These are phyloP conservation scores for Pyricularia pennisetigena DNA, from an alignment of 2,329 filamentous ascomycete genomes.

Conservation along the genomic window DNA sequence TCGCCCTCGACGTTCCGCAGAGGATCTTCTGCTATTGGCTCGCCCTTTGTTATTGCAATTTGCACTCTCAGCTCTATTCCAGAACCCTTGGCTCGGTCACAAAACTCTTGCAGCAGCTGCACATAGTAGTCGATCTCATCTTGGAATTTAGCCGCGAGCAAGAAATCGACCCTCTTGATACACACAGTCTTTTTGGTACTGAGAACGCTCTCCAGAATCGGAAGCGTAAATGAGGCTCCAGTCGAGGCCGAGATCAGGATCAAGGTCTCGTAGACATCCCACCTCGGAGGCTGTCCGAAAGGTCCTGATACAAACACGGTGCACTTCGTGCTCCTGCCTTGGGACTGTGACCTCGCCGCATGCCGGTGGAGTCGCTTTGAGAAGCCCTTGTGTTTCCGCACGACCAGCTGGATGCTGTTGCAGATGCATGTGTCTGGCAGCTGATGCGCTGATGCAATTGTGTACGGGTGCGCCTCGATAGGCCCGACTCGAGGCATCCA, in stretches of 20 bases:
- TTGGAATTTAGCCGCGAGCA: slow-evolving; percentile 39
- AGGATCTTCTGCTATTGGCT: not conserved
- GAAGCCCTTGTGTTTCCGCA: slow-evolving; percentile 46
- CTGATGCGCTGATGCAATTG: slow-evolving; percentile 46
- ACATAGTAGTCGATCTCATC: slow-evolving; percentile 48
- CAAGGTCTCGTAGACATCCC: slow-evolving; percentile 49
- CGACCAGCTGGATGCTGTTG: slow-evolving; percentile 49
- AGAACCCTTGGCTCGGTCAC: slow-evolving; percentile 28
- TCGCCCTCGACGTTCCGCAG: not conserved
- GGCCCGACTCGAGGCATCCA: slow-evolving; percentile 46
- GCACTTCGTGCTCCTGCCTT: slow-evolving; percentile 19
- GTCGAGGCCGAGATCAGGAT: slow-evolving; percentile 53
- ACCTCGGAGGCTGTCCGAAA: slow-evolving; percentile 43
- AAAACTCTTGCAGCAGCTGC: slow-evolving; percentile 33
- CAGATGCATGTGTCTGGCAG: slow-evolving; percentile 41
- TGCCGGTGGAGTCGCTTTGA: slow-evolving; percentile 41
- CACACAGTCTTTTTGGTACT: slow-evolving; percentile 31
- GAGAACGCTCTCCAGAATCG: slow-evolving; percentile 46
- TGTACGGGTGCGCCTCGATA: slow-evolving; percentile 51
- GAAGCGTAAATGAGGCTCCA: slow-evolving; percentile 51
- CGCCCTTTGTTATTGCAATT: slow-evolving; percentile 39
- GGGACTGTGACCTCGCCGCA: slow-evolving; percentile 25
- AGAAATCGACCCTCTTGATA: slow-evolving; percentile 40
- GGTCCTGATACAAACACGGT: slow-evolving; percentile 45
- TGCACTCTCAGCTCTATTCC: slow-evolving; percentile 42